These are phyloP conservation scores for Eucalyptus pauciflora DNA, from an alignment of 345 rosid genomes.

Conservation along the genomic window DNA sequence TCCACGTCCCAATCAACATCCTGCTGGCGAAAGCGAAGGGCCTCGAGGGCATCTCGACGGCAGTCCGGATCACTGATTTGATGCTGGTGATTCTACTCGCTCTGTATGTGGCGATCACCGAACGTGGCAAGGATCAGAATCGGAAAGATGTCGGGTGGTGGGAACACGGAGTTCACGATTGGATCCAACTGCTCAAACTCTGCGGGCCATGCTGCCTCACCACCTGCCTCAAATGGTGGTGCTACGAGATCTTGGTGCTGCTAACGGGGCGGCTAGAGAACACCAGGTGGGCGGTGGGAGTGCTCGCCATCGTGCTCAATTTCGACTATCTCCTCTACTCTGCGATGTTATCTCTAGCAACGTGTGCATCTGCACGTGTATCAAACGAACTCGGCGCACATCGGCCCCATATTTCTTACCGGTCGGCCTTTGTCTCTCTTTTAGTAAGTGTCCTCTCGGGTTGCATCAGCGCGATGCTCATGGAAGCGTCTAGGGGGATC, in stretches of 20 bases:
- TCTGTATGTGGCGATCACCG: slow-evolving; percentile 23
- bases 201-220: slow-evolving; percentile 82
- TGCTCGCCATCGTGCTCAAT: slow-evolving; percentile 62
- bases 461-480: slow-evolving; percentile 33
- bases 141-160: slow-evolving; percentile 50
- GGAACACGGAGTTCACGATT: slow-evolving; percentile 38
- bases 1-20: slow-evolving; percentile 65
- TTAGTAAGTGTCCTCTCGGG: slow-evolving; percentile 26
- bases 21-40: slow-evolving; percentile 54
- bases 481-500: slow-evolving; percentile 46
- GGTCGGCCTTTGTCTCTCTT: slow-evolving; percentile 41
- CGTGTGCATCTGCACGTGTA: slow-evolving; percentile 68
- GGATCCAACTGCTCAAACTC: slow-evolving; percentile 56
- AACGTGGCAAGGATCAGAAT: slow-evolving; percentile 28
- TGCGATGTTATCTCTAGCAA: slow-evolving; percentile 66
- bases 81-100: slow-evolving; percentile 36
- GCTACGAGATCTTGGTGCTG: slow-evolving; percentile 74
- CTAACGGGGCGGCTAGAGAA: slow-evolving; percentile 54
- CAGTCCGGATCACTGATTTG: slow-evolving; percentile 63
- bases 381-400: slow-evolving; percentile 82
- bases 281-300: slow-evolving; percentile 49
- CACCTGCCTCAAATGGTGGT: slow-evolving; percentile 97
- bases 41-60: slow-evolving; percentile 60
- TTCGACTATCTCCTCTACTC: slow-evolving; percentile 80
- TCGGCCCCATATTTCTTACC: slow-evolving; percentile 32